Conservation (phyloP, 371 early-diverging fungal species). For the Lichtheimia ramosa region DNA sequence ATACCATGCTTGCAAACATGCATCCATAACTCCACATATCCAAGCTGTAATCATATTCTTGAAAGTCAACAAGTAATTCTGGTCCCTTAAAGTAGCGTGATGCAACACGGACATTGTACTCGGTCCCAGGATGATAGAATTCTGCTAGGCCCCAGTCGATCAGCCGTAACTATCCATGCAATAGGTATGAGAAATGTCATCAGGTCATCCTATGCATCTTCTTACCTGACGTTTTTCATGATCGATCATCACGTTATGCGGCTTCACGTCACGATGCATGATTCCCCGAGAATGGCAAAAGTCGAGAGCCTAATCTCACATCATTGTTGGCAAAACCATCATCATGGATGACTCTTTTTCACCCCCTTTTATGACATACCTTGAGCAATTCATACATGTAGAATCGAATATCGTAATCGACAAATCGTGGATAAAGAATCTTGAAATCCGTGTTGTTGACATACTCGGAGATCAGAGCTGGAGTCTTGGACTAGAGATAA, state of each 20-base stretch:
- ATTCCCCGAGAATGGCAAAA: slow-evolving; percentile 99
- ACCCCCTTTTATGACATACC: slow-evolving; percentile 37
- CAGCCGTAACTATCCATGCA: slow-evolving; percentile 71
- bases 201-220: too few relatives aligned
- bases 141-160: slow-evolving; percentile 99
- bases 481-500: slow-evolving; percentile 14
- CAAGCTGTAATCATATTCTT: slow-evolving; percentile 98
- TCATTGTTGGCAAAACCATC: not conserved
- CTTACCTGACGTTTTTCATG: slow-evolving; percentile 87
- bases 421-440: slow-evolving; percentile 72
- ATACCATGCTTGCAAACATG: slow-evolving; percentile 97
- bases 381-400: slow-evolving; percentile 97
- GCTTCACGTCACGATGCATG: slow-evolving; percentile 99
- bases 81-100: slow-evolving; percentile 99
- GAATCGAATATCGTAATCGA: slow-evolving; percentile 93
- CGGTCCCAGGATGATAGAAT: slow-evolving; percentile 97
- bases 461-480: slow-evolving; percentile 90
- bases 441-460: slow-evolving; percentile 85
- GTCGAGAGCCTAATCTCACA: slow-evolving; percentile 79
- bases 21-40: slow-evolving; percentile 99
- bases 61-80: slow-evolving; percentile 98
- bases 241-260: slow-evolving; percentile 99
- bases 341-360: not conserved
- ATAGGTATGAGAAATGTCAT: too few relatives aligned
- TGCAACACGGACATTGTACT: slow-evolving; percentile 99